Base-by-base conservation (phyloP, 805 yeast species). In the Kluyveromyces siamensis region DNA sequence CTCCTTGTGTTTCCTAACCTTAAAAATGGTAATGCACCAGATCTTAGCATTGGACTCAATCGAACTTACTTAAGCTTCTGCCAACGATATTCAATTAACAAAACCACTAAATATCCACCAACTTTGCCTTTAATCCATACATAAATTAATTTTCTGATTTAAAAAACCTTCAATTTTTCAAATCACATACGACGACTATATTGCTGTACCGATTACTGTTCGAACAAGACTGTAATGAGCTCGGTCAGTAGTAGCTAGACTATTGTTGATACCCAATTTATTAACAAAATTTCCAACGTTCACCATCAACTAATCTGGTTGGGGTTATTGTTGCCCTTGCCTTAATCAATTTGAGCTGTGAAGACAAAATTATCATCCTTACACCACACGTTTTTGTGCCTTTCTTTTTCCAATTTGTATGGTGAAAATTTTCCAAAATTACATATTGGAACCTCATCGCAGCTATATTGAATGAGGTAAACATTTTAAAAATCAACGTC, bases 211-310 rank as follows among this genome's bases (percentile, higher is more conserved):
- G 25, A 21, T 21, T 21, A 4, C 25, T 21, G 25, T 21, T 21
- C 25, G 25, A 21, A 6, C 6, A 21, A 21, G 25, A 21, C 25
- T 6, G 25, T 21, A 21, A 21, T 21, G 25, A 21, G 25, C 25
- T 21, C 6, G 25, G 25, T 21, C 25, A 21, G 6, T 4, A 21
- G 25, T 21, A 21, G 25, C 25, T 21, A 3, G 3, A 21, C 25
- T 21, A 21, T 21, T 21, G 25, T 21, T 4, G 3, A 21, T 21
- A 21, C 25, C 25, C 6, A 21, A 4, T 21, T 6, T 21, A 21
- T 56, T 60, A 40, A 58, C 54, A 25, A 69, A 69, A 67, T 45
- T 60, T 66, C 6, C 52, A 50, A 27, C 65, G 57, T 27, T 47
- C 40, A 14, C 25, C 40, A 27, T 39, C 21, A 14, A 37, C 18